phyloP scores from a whole-genome alignment of 208 protist species.

The Vickermania ingenoplastis region DNA sequence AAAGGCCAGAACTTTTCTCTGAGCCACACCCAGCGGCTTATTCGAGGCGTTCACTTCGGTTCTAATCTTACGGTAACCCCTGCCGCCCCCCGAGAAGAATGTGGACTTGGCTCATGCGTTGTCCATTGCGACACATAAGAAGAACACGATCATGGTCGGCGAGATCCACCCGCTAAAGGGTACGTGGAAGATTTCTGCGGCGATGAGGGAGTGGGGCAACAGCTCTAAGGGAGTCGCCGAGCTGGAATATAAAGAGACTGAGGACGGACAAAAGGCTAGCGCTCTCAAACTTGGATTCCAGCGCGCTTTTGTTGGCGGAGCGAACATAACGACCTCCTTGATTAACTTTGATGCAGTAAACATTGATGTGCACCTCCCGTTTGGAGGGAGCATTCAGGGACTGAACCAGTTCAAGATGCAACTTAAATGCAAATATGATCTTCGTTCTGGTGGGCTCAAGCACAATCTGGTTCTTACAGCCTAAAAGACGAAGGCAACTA shows the following conservation, averaged over 20 bases:
- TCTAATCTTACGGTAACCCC: constrained; percentile 56
- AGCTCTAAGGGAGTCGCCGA: constrained; percentile 62
- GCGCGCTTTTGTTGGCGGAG: constrained; percentile 63
- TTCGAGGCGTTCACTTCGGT: constrained; percentile 73
- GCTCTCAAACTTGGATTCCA: constrained; percentile 58
- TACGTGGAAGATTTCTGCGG: constrained; percentile 70
- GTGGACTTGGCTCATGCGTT: constrained; percentile 61
- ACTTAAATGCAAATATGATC: constrained; percentile 77
- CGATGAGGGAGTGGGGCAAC: constrained; percentile 43
- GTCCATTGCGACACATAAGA: constrained; percentile 45
- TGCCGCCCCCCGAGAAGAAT: constrained; percentile 24
- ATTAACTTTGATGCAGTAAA: constrained; percentile 50
- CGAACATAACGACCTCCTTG: constrained; percentile 41
- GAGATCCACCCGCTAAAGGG: constrained; percentile 69
- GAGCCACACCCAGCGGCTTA: constrained; percentile 71
- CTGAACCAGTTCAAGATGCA: constrained; percentile 60
- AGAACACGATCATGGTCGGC: constrained; percentile 39
- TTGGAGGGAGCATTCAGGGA: constrained; percentile 56
- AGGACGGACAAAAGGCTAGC: constrained; percentile 44
- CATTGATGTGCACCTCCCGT: constrained; percentile 65
- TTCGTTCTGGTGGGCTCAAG: constrained; percentile 55
- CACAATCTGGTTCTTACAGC: constrained; percentile 75
- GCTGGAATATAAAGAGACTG: constrained; percentile 66
- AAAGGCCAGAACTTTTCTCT: constrained; percentile 70
- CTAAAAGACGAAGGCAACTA: constrained; percentile 11